Percentiles rank a stretch among this genome's conserved stretches.
Conservation (phyloP, 371 early-diverging fungal species). For the Rhizopus microsporus region DNA sequence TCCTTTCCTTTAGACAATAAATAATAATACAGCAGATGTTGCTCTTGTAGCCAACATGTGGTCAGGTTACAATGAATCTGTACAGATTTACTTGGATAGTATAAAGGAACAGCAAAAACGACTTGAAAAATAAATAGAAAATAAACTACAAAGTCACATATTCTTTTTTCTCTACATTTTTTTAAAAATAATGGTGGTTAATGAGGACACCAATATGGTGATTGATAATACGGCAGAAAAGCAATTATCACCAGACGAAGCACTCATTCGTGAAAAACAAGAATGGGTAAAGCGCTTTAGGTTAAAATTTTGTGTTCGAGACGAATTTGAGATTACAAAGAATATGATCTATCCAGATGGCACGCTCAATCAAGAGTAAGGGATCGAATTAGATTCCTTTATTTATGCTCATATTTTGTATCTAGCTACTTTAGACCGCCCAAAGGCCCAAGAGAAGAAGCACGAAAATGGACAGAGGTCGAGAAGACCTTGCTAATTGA, state of each 20-base stretch:
- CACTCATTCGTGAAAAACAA: slow-evolving; percentile 52
- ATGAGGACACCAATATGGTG: no score
- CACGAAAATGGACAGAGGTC: slow-evolving; percentile 83
- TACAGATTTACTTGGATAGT: slow-evolving; percentile 26
- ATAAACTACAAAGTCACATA: no score
- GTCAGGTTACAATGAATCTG: slow-evolving; percentile 28
- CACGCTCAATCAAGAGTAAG: slow-evolving; percentile 84
- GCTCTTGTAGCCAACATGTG: slow-evolving; percentile 23
- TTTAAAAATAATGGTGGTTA: no score
- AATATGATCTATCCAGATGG: slow-evolving; percentile 82
- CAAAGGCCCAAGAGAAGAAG: slow-evolving; percentile 55
- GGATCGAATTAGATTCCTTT: slow-evolving; percentile 2
- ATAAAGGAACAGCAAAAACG: slow-evolving; percentile 10
- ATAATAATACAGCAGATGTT: slow-evolving; percentile 16
- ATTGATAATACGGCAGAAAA: slow-evolving; percentile 1
- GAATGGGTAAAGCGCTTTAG: slow-evolving; percentile 82
- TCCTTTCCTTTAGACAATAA: slow-evolving; percentile 7
- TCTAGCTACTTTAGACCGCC: slow-evolving; percentile 82
- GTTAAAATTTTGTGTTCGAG: slow-evolving; percentile 79
- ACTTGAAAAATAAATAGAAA: not conserved
- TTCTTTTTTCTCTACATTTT: no score
- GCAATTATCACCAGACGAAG: not conserved
- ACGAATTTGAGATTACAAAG: slow-evolving; percentile 79
- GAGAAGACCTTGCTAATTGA: slow-evolving; percentile 74
- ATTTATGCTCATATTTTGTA: not conserved